Evolutionary conservation across 345 rosid species (phyloP), one percentile per base, ranked within the genome.

Genomic region (Viola odorata): DNA sequence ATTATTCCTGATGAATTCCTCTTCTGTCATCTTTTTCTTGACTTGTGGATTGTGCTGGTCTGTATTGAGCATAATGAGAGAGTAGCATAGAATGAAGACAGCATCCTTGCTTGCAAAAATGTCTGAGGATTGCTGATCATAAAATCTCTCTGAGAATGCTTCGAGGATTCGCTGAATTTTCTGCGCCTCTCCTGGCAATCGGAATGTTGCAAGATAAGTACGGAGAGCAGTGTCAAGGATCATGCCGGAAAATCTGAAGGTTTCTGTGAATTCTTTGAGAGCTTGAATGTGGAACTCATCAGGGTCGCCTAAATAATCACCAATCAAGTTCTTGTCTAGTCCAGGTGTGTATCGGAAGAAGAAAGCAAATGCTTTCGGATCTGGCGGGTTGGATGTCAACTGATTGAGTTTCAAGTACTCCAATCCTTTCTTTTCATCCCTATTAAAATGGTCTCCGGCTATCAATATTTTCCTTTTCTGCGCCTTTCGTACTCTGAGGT

Each of bases 31-130:
- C 73, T 85, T 92, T 69, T 84, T 92, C 82, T 83, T 89, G 4
- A 89, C 95, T 58, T 92, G 97, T 4, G 94, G 96, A 53, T 92
- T 92, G 69, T 92, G 97, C 36, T 84, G 96, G 63, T 92, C 97
- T 0, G 98, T 89, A 42, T 92, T 92, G 42, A 92, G 96, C 98
- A 92, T 92, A 16, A 92, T 89, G 62, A 92, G 82, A 0, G 98
- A 92, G 72, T 92, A 92, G 16, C 96, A 89, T 6, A 92, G 64
- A 4, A 92, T 82, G 37, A 75, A 79, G 57, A 87, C 91, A 0
- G 91, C 77, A 49, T 92, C 97, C 69, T 92, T 87, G 47, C 78
- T 76, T 12, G 83, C 90, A 60, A 92, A 87, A 3, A 86, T 72
- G 8, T 90, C 90, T 0, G 82, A 69, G 1, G 95, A 73, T 62